Conservation (phyloP, 2,329 filamentous ascomycete genomes). For the Beauveria medogensis region DNA sequence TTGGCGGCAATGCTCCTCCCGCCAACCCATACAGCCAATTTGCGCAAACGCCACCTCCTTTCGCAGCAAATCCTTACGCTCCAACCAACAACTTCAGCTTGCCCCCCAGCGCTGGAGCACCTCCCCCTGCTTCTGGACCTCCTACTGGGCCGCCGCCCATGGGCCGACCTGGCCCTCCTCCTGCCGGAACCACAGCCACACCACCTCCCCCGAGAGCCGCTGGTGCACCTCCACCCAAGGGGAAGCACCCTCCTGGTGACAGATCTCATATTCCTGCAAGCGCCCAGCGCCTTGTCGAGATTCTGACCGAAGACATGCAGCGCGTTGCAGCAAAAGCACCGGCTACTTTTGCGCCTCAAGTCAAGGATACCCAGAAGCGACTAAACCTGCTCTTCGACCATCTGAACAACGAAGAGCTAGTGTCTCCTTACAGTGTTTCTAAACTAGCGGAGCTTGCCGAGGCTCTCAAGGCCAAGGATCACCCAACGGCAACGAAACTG, state of each 20-base stretch:
- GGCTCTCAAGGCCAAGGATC: conserved; percentile 61
- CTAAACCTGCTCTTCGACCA: conserved; percentile 93
- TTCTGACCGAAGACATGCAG: conserved; percentile 77
- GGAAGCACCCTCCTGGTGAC: conserved; percentile 74
- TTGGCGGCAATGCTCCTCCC: conserved; percentile 37
- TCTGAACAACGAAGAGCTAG: conserved; percentile 87
- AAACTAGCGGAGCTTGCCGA: conserved; percentile 57
- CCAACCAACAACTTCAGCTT: conserved; percentile 44
- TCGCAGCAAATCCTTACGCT: conserved; percentile 28
- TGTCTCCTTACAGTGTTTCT: conserved; percentile 70
- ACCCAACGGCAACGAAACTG: conserved; percentile 56
- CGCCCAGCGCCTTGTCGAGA: conserved; percentile 72
- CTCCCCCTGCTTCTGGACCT: conserved; percentile 28
- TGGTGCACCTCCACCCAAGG: conserved; percentile 42
- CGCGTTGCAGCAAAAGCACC: conserved; percentile 82
- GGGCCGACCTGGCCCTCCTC: conserved; percentile 24
- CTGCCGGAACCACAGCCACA: conserved; percentile 19
- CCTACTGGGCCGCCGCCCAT: conserved; percentile 27
- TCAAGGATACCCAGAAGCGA: conserved; percentile 89
- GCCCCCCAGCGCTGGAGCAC: conserved; percentile 32
- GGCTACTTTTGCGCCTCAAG: conserved; percentile 75
- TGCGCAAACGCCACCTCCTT: conserved; percentile 18
- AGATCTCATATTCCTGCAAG: conserved; percentile 76
- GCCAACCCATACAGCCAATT: conserved; percentile 33
- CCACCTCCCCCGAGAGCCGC: conserved; percentile 41